These are phyloP conservation scores for Stemphylium beticola DNA, from an alignment of 2,329 filamentous ascomycete genomes.

Conservation along the genomic window DNA sequence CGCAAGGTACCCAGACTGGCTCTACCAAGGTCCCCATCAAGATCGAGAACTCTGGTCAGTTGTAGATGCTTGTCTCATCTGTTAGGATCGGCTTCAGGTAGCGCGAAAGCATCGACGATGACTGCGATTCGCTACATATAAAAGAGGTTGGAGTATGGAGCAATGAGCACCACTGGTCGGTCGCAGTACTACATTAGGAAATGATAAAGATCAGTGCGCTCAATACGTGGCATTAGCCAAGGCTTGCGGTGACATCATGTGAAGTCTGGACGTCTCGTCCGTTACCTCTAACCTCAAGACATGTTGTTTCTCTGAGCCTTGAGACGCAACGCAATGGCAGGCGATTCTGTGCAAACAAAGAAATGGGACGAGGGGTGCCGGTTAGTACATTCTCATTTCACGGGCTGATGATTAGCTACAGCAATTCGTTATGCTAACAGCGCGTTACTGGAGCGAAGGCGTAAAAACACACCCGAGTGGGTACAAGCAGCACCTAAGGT, in stretches of 20 bases:
- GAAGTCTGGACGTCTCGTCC: background rate
- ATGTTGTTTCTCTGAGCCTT: too few species aligned
- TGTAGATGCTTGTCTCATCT: slow-evolving; percentile 14
- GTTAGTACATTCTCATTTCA: too few species aligned
- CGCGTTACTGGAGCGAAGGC: too few species aligned
- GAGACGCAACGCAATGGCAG: too few species aligned
- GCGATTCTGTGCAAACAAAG: too few species aligned
- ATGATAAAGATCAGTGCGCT: slow-evolving; percentile 20
- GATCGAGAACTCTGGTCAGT: slow-evolving; percentile 35
- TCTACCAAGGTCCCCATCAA: slow-evolving; percentile 28
- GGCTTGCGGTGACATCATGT: background rate
- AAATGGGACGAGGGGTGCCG: too few species aligned
- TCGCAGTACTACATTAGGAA: slow-evolving; percentile 25
- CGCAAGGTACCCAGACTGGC: slow-evolving; percentile 30
- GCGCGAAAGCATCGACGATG: slow-evolving; percentile 10
- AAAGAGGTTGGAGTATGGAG: slow-evolving; percentile 11
- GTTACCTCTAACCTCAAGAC: background rate
- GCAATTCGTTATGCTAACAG: too few species aligned
- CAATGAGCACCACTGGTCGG: slow-evolving; percentile 5
- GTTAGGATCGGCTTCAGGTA: background rate
- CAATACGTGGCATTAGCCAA: background rate
- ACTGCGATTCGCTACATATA: slow-evolving; percentile 13
- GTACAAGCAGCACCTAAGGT: too few species aligned
- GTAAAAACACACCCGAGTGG: too few species aligned
- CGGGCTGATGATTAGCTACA: too few species aligned